phyloP scores from a whole-genome alignment of 1,139 yeast genomes.

The Geotrichum bryndzae region DNA sequence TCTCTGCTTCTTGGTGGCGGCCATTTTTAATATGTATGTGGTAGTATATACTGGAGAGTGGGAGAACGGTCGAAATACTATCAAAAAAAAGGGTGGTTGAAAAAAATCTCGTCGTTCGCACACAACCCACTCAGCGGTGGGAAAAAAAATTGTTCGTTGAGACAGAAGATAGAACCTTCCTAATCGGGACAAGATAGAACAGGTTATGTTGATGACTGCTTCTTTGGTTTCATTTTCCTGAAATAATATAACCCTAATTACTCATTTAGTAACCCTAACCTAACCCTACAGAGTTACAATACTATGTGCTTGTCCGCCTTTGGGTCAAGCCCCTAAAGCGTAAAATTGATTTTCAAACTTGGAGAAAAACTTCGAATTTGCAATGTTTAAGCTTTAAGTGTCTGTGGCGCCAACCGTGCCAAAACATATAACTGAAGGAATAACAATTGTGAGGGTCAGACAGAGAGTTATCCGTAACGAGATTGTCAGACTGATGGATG shows the following conservation, averaged over 20 bases:
- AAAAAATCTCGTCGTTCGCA: background rate
- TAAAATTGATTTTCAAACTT: too few species aligned
- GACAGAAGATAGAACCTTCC: background rate
- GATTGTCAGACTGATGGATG: too few species aligned
- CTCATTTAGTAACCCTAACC: background rate
- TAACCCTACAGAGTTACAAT: background rate
- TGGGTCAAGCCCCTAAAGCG: too few species aligned
- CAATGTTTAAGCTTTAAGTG: too few species aligned
- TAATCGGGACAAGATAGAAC: background rate
- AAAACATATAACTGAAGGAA: too few species aligned
- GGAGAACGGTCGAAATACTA: conserved; percentile 10
- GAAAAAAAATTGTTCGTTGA: background rate
- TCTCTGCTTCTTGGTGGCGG: conserved; percentile 42
- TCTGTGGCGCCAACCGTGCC: too few species aligned
- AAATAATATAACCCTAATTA: background rate
- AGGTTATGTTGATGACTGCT: background rate
- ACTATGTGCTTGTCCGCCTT: too few species aligned
- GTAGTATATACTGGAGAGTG: conserved; percentile 7
- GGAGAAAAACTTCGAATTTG: too few species aligned
- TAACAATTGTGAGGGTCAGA: too few species aligned
- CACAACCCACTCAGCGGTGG: background rate
- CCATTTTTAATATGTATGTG: conserved; percentile 29
- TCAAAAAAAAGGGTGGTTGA: background rate
- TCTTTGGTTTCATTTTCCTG: background rate
- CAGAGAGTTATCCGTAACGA: too few species aligned